Conservation (phyloP, 768 basidiomycete genomes). For the Pleurotus giganteus region DNA sequence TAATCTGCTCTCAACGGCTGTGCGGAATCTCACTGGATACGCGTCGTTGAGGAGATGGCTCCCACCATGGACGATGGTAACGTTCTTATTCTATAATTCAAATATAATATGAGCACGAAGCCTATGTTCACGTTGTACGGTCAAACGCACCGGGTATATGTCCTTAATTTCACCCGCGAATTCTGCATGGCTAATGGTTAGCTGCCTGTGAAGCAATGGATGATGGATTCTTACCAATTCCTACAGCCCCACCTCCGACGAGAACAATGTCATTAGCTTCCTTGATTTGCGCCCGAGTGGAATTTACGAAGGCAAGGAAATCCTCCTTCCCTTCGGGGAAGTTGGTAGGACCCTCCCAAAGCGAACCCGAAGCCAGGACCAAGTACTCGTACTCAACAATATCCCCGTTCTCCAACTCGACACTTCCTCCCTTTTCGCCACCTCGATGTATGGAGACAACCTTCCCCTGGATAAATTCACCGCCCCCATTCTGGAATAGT, state of each 20-base stretch:
- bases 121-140: background rate
- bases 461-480: constrained; percentile 38
- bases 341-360: constrained; percentile 48
- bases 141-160: constrained; percentile 30
- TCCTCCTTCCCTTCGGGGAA: constrained; percentile 37
- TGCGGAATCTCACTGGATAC: constrained; percentile 56
- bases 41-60: constrained; percentile 50
- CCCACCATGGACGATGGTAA: constrained; percentile 63
- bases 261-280: constrained; percentile 45
- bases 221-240: constrained; percentile 33
- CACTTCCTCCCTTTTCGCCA: constrained; percentile 36
- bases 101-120: background rate
- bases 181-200: constrained; percentile 26
- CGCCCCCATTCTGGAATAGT: constrained; percentile 45
- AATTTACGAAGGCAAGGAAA: constrained; percentile 21
- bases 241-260: constrained; percentile 58
- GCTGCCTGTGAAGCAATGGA: background rate
- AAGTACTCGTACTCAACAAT: constrained; percentile 51
- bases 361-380: constrained; percentile 57
- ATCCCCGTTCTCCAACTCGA: constrained; percentile 51
- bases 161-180: constrained; percentile 43
- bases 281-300: constrained; percentile 32
- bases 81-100: constrained; percentile 34
- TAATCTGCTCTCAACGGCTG: constrained; percentile 39
- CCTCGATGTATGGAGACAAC: constrained; percentile 30